These are phyloP conservation scores for Neofusicoccum sp. DNA, from an alignment of 2,329 filamentous ascomycete genomes.

Conservation along the genomic window DNA sequence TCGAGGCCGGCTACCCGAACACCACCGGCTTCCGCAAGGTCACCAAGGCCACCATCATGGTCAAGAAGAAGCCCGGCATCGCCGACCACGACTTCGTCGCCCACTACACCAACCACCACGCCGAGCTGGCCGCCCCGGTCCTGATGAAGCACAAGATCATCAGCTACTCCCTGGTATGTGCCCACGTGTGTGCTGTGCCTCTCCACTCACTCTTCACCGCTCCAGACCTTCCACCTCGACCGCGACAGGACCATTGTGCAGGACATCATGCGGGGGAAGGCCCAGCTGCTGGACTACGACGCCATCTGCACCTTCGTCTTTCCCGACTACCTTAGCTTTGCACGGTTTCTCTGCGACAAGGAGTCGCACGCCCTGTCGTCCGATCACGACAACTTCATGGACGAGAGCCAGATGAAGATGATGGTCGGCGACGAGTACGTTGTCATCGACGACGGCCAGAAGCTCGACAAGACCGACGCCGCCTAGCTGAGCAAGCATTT, in stretches of 20 bases:
- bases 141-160: constrained; percentile 45
- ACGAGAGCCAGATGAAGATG: constrained; percentile 43
- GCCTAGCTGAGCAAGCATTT: not conserved
- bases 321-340: constrained; percentile 45
- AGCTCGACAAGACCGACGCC: constrained; percentile 21
- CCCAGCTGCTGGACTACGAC: constrained; percentile 45
- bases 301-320: constrained; percentile 51
- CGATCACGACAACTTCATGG: constrained; percentile 41
- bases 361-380: constrained; percentile 40
- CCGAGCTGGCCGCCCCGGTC: constrained; percentile 44
- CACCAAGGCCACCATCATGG: constrained; percentile 46
- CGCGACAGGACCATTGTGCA: constrained; percentile 45
- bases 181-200: not conserved
- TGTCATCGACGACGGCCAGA: constrained; percentile 37
- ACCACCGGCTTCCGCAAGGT: constrained; percentile 48
- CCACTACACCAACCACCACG: constrained; percentile 47
- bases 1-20: constrained; percentile 46
- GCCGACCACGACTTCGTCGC: constrained; percentile 45
- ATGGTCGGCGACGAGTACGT: constrained; percentile 48
- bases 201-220: not conserved
- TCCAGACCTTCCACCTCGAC: constrained; percentile 45
- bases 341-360: constrained; percentile 47
- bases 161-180: constrained; percentile 45
- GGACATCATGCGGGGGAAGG: constrained; percentile 47
- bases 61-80: constrained; percentile 48